Evolutionary conservation across 495 filamentous ascomycete species (phyloP), one percentile per base, ranked within the genome.

Genomic region (Copromyces sp.): DNA sequence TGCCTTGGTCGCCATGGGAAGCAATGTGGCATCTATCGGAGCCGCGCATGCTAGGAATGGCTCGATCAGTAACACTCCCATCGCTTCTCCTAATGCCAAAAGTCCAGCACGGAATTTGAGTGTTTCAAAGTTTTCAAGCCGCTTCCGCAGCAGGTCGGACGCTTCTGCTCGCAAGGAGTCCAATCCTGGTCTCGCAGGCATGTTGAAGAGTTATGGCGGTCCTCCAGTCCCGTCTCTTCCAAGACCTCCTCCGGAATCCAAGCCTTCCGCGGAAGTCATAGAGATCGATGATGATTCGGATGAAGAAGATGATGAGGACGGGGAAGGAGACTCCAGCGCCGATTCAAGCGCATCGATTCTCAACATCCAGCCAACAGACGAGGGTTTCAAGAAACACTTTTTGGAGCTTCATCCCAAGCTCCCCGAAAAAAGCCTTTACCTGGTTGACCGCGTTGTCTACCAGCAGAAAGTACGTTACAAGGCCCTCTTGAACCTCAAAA

Each of bases 381-480:
- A 90, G 69, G 94, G 94, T 5, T 97, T 97, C 81, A 89, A 89
- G 73, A 82, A 86, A 12, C 93, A 97, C 79, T 87, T 96, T 24
- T 82, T 88, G 73, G 84, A 88, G 74, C 80, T 94, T 40, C 94
- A 94, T 75, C 92, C 94, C 14, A 53, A 74, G 3, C 80, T 88
- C 70, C 78, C 75, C 32, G 68, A 47, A 9, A 44, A 39, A 4
- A 84, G 88, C 68, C 86, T 83, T 20, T 92, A 87, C 77, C 83
- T 98, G 75, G 86, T 95, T 20, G 91, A 95, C n/a, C 89, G 95
- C 61, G 90, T 97, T 75, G 92, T 91, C 0, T 84, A 91, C 72
- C 93, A 97, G 77, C 93, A 97, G 77, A 82, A 90, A 44, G 85
- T 87, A 69, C 89, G 94, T 45, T 97, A 94, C 79, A 94, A 93